Percentiles rank a stretch among this genome's conserved stretches.
phyloP scores from a whole-genome alignment of 805 yeast genomes.

The Pichia californica region DNA sequence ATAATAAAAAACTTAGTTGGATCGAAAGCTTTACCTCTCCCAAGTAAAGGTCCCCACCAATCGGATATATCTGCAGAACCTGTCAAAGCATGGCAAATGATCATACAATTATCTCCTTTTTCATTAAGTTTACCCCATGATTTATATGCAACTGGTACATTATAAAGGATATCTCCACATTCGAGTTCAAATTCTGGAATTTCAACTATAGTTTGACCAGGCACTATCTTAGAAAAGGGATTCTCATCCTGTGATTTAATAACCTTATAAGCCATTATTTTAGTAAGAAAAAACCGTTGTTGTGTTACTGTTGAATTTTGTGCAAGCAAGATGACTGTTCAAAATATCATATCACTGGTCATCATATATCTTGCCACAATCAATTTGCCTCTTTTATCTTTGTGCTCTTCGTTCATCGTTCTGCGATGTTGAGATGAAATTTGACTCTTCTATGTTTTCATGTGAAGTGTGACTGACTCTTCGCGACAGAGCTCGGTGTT shows the following conservation, averaged over 20 bases:
- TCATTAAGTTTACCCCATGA: slow-evolving; percentile 88
- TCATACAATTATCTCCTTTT: slow-evolving; percentile 65
- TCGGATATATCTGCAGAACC: slow-evolving; percentile 94
- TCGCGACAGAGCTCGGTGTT: background rate
- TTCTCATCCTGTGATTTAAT: slow-evolving; percentile 50
- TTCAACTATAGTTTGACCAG: slow-evolving; percentile 70
- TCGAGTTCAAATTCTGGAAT: slow-evolving; percentile 73
- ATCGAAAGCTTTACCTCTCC: slow-evolving; percentile 82
- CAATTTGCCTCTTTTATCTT: no score
- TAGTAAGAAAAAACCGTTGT: background rate
- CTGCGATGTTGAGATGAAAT: no score
- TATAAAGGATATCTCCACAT: slow-evolving; percentile 63
- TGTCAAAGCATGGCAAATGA: slow-evolving; percentile 93
- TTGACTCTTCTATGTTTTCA: no score
- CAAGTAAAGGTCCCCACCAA: slow-evolving; percentile 98
- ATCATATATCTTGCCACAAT: no score
- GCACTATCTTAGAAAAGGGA: slow-evolving; percentile 62
- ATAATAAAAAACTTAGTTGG: slow-evolving; percentile 80
- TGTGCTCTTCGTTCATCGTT: no score
- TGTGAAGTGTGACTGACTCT: no score
- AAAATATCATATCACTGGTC: no score
- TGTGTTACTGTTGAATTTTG: no score
- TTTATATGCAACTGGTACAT: slow-evolving; percentile 91
- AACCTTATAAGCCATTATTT: slow-evolving; percentile 29
- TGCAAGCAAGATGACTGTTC: no score